Conservation (phyloP, 805 yeast genomes). For the Lachancea meyersii region DNA sequence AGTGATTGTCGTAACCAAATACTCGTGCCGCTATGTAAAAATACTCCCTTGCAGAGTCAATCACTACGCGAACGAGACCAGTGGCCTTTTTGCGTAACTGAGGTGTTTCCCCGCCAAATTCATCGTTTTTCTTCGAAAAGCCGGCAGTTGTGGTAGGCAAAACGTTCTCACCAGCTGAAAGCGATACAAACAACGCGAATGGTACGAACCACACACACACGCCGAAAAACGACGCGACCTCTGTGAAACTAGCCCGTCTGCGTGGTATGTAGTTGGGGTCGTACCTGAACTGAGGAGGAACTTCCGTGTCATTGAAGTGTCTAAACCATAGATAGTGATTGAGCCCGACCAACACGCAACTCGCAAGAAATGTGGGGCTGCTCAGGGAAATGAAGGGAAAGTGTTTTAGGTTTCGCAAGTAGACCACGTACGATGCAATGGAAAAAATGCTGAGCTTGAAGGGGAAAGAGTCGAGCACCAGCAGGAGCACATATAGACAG, state of each 20-base stretch:
- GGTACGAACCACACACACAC: constrained; percentile 92
- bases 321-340: constrained; percentile 91
- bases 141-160: constrained; percentile 50
- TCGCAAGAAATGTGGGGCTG: constrained; percentile 61
- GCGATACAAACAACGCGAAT: constrained; percentile 80
- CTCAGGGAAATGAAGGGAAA: constrained; percentile 80
- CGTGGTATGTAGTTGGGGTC: constrained; percentile 56
- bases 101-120: constrained; percentile 29
- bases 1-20: constrained; percentile 63
- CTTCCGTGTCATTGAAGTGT: constrained; percentile 59
- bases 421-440: constrained; percentile 61
- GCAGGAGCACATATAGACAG: constrained; percentile 46
- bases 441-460: constrained; percentile 60
- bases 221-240: constrained; percentile 93
- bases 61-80: constrained; percentile 64
- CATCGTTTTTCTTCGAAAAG: constrained; percentile 27
- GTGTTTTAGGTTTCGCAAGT: constrained; percentile 65
- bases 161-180: constrained; percentile 86
- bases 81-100: constrained; percentile 39
- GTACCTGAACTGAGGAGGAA: constrained; percentile 63
- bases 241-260: constrained; percentile 72
- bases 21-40: constrained; percentile 41
- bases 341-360: constrained; percentile 64
- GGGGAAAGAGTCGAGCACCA: constrained; percentile 77
- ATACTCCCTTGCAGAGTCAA: constrained; percentile 45